phyloP scores from a whole-genome alignment of 2,329 filamentous ascomycete genomes.

The Trichoderma asperellum region DNA sequence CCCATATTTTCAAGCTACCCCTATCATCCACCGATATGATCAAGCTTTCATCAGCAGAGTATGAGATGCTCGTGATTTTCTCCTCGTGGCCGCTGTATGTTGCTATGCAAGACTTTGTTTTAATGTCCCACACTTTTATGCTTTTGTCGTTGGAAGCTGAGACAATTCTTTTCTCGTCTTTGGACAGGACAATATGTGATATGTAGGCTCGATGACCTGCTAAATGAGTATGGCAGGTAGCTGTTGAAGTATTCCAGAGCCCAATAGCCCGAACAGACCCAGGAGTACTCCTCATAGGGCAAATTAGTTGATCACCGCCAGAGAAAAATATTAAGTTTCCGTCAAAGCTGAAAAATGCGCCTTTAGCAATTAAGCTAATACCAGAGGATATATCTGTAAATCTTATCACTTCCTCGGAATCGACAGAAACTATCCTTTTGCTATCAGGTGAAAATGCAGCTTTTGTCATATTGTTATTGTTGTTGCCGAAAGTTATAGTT shows the following conservation, averaged over 20 bases:
- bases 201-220: background rate
- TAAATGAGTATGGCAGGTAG: background rate
- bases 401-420: rapidly evolving
- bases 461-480: rapidly evolving
- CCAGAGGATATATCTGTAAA: background rate
- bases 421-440: background rate
- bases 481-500: background rate
- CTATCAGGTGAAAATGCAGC: background rate
- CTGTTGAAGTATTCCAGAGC: background rate
- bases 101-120: background rate
- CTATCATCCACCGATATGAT: background rate
- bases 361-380: no score
- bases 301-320: background rate
- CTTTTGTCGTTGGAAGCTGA: constrained; percentile 5
- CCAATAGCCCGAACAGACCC: background rate
- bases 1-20: background rate
- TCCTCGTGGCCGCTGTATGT: background rate
- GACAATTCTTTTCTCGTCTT: background rate
- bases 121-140: constrained; percentile 1
- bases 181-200: background rate
- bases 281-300: background rate
- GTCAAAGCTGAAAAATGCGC: no score
- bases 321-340: background rate
- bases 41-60: background rate
- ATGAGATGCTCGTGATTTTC: background rate